Evolutionary conservation across 2,329 filamentous ascomycete genomes (phyloP).

Genomic region (Fusarium siculi): DNA sequence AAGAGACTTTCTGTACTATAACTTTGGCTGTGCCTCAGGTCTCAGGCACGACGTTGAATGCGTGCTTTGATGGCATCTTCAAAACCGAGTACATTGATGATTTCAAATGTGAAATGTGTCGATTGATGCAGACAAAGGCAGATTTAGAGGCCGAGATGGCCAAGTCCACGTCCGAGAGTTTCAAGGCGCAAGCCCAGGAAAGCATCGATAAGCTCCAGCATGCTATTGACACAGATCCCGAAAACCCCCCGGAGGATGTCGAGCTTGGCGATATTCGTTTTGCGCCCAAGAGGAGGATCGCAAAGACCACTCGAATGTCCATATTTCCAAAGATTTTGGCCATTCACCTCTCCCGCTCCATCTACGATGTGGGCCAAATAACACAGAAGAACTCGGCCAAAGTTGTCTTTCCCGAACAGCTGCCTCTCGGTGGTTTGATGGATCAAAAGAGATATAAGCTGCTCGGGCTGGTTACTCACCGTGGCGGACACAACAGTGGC

Average conservation of each 20-base stretch:
- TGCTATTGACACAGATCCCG: slow-evolving; percentile 83
- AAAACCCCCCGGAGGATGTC: slow-evolving; percentile 77
- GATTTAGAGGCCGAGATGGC: slow-evolving; percentile 69
- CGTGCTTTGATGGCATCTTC: slow-evolving; percentile 92
- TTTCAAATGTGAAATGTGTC: slow-evolving; percentile 94
- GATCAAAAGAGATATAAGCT: slow-evolving; percentile 84
- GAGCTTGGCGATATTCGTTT: slow-evolving; percentile 77
- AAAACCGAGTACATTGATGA: slow-evolving; percentile 97
- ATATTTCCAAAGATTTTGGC: slow-evolving; percentile 89
- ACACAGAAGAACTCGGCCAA: slow-evolving; percentile 96
- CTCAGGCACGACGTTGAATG: slow-evolving; percentile 80
- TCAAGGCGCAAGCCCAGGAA: slow-evolving; percentile 61
- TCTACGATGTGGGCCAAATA: slow-evolving; percentile 80
- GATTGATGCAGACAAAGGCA: slow-evolving; percentile 81
- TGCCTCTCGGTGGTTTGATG: slow-evolving; percentile 83
- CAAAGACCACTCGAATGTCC: slow-evolving; percentile 87
- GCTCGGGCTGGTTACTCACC: slow-evolving; percentile 89
- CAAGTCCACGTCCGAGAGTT: slow-evolving; percentile 63
- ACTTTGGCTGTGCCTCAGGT: slow-evolving; percentile 91
- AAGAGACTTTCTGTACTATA: slow-evolving; percentile 89
- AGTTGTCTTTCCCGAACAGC: slow-evolving; percentile 87
- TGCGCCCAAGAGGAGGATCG: slow-evolving; percentile 85
- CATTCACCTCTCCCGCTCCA: slow-evolving; percentile 91
- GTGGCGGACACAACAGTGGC: slow-evolving; percentile 93
- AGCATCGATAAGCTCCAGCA: slow-evolving; percentile 73